phyloP scores from a whole-genome alignment of 805 yeast species.

The Komagataella mondaviorum region DNA sequence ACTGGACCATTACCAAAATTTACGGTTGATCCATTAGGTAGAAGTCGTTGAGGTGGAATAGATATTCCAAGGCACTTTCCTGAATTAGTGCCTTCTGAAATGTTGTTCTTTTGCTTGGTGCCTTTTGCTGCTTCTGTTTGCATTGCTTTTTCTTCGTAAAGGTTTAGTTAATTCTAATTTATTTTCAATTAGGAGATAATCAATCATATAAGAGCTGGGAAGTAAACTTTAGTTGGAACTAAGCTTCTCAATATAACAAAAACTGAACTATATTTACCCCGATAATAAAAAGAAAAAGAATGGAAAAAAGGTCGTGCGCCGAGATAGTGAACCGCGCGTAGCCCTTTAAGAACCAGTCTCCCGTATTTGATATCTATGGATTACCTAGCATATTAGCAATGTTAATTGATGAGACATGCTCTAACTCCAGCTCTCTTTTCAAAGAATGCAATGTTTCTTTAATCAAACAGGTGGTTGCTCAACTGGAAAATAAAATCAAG shows the following conservation, averaged over 20 bases:
- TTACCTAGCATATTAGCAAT: not conserved
- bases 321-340: too few relatives aligned
- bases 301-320: not conserved
- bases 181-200: not conserved
- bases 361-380: too few relatives aligned
- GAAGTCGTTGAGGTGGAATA: not conserved
- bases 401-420: not conserved
- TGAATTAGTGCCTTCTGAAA: not conserved
- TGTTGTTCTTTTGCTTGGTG: not conserved
- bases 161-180: not conserved
- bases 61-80: not conserved
- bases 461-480: not conserved
- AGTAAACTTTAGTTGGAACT: not conserved
- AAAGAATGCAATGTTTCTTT: not conserved
- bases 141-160: not conserved
- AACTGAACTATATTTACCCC: not conserved
- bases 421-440: not conserved
- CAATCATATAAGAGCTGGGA: not conserved
- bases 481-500: not conserved
- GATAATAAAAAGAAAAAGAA: not conserved
- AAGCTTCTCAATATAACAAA: not conserved
- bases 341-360: too few relatives aligned
- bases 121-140: not conserved
- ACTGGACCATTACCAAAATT: slow-evolving; percentile 1
- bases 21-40: not conserved